Evolutionary conservation across 106 monocot genomes (phyloP), one percentile per base, ranked within the genome.

Genomic region (Dactylorhiza incarnata): DNA sequence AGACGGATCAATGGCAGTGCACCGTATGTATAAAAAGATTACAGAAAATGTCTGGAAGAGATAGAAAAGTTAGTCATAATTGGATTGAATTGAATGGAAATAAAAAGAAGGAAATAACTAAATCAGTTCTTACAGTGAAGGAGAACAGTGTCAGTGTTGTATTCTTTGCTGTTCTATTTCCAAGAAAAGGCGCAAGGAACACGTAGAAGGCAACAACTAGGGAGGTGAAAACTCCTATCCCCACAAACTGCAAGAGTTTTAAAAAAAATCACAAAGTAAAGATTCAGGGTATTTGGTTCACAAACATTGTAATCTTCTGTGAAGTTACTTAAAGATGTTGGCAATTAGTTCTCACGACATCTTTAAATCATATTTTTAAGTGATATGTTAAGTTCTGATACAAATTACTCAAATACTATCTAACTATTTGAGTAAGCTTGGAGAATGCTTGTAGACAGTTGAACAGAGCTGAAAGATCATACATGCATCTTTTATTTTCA

Each of bases 1-100:
- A 12, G 97, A 89, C 16, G 97, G 97, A 81, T 99, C 94, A 9
- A 89, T 89, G 10, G 83, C 91, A 9, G 97, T 99, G 55, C 97
- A 99, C 50, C 91, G 79, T 67, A 82, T 63, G 77, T 91, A 99
- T 14, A 94, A 72, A 26, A 89, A 49, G 10, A 79, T 78, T 49
- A 85, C 86, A 16, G 91, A 89, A 53, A 88, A 74, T 25, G 84
- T 85, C 96, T 96, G 84, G 6, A 52, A 73, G 5, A 73, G 50
- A 23, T 4, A 13, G n/a, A 37, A 9, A 9, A 56, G 23, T 63
- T 9, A 63, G 6, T 24, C 0, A 63, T 25, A 8, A 63, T 22
- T 25, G 7, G 25, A n/a, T n/a, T n/a, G n/a, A n/a, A 63, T 25
- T 9, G 63, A 63, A 63, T 22, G 6, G 25, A 22, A 9, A n/a